Base-by-base conservation (phyloP, 2,329 filamentous ascomycete genomes). In the Ophiocordyceps polyrhachis-furcata region DNA sequence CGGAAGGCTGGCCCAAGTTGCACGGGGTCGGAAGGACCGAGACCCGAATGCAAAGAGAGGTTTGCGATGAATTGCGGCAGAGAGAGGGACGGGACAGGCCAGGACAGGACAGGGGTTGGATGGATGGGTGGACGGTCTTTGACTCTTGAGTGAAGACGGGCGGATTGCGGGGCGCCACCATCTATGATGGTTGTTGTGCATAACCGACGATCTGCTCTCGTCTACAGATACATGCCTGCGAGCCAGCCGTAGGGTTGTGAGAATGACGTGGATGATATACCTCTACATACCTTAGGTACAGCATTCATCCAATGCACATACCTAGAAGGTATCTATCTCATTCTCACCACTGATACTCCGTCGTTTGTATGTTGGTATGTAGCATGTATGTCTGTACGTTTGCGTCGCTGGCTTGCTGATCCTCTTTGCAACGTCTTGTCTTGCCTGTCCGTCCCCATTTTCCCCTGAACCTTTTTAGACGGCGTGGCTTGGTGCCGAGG, bases 191-290 rank as follows among this genome's bases (percentile, higher is more conserved):
- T 37, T 23, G 35, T 20, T 37, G 35, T 62, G 60, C 60, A 62
- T 62, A 58, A 60, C 62, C 56, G 59, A 59, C 49, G 51, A 56
- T 57, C 56, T 62, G 59, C 59, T 56, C 51, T 57, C 57, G 49
- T 28, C 9, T 28, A 11, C 25, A n/a, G n/a, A 11, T 28, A 7
- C 25, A 2, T 8, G 25, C 25, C 25, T 23, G 21, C 21, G 4
- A 23, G 21, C 21, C 21, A 23, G 21, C 21, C 2, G 5, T 2
- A 11, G 8, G 25, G 25, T 11, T 28, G 4, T 28, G 25, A 11
- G 25, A 7, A 28, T 28, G 25, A 28, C 25, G 25, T 28, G 25
- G 5, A 28, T 28, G 5, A 28, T 28, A 28, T 28, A 28, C 9
- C 6, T 28, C 25, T 28, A 28, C 21, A 23, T 23, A 23, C 21